Percentiles rank a stretch among this genome's conserved stretches.
phyloP scores from a whole-genome alignment of 2,329 filamentous ascomycete genomes.

The Ophiostoma himal-ulmi region DNA sequence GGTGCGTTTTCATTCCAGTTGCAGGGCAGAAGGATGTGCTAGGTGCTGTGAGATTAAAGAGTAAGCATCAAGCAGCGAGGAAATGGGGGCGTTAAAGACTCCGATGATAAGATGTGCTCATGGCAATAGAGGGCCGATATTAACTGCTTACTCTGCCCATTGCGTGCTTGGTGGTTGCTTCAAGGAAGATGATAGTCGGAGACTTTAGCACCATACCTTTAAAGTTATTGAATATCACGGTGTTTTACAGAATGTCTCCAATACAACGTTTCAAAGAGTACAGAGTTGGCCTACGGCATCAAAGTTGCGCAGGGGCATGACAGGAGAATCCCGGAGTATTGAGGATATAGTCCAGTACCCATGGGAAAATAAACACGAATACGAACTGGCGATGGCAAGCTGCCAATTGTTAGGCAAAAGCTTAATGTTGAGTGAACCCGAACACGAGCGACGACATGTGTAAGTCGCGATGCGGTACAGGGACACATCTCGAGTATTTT shows the following conservation, averaged over 20 bases:
- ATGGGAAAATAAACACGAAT: not conserved
- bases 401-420: not conserved
- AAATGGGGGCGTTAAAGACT: not conserved
- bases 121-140: not conserved
- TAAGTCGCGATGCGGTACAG: not conserved
- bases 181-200: not conserved
- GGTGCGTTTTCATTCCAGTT: not conserved
- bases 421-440: not conserved
- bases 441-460: constrained; percentile 3
- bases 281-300: not conserved
- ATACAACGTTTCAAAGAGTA: not conserved
- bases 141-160: not conserved
- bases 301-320: not conserved
- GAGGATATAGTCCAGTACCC: not conserved
- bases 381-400: not conserved
- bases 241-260: not conserved
- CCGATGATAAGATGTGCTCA: not conserved
- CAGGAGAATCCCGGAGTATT: not conserved
- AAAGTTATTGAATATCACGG: not conserved
- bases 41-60: not conserved
- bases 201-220: not conserved
- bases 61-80: not conserved
- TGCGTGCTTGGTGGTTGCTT: not conserved
- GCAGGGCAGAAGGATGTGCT: not conserved
- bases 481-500: not conserved